phyloP scores from a whole-genome alignment of 192 early-diverging fungal genomes.

The Coemansia sp. region DNA sequence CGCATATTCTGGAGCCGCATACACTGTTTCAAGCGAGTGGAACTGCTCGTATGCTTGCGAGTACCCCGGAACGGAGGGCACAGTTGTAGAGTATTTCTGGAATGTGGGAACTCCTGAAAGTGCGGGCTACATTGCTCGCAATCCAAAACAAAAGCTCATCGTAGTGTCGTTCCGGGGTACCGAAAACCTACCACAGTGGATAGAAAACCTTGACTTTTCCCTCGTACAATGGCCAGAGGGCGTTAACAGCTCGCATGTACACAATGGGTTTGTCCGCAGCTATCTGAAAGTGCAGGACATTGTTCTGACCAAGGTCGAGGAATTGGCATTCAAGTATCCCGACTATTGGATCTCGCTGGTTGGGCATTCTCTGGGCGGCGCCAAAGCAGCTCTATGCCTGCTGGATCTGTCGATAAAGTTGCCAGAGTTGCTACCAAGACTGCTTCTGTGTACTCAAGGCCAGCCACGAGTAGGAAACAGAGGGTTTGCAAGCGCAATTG shows the following conservation, averaged over 20 bases:
- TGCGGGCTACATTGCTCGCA: constrained; percentile 42
- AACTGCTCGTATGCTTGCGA: constrained; percentile 33
- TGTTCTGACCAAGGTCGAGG: constrained; percentile 9
- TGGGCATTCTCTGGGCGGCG: constrained; percentile 47
- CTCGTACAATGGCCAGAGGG: constrained; percentile 23
- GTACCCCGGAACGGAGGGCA: constrained; percentile 36
- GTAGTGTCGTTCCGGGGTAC: constrained; percentile 47
- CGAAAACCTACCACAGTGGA: constrained; percentile 23
- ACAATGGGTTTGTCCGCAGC: constrained; percentile 38
- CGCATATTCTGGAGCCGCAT: constrained; percentile 42
- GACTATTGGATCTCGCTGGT: constrained; percentile 32
- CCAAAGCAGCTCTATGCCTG: constrained; percentile 29
- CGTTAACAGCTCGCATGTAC: constrained; percentile 30
- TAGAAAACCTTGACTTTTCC: constrained; percentile 25
- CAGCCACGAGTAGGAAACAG: constrained; percentile 45
- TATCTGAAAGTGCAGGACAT: constrained; percentile 19
- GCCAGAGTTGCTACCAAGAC: constrained; percentile 11
- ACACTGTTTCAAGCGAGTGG: constrained; percentile 34
- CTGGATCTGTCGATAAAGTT: constrained; percentile 19
- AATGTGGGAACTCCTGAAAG: constrained; percentile 17
- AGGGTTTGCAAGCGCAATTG: constrained; percentile 29
- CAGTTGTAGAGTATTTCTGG: constrained; percentile 39
- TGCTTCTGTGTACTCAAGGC: constrained; percentile 35
- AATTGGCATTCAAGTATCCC: constrained; percentile 17
- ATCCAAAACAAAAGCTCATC: constrained; percentile 16